Evolutionary conservation across 352 stramenopile species (phyloP), one percentile per base, ranked within the genome.

Genomic region (Globisporangium rhizosaccharum): DNA sequence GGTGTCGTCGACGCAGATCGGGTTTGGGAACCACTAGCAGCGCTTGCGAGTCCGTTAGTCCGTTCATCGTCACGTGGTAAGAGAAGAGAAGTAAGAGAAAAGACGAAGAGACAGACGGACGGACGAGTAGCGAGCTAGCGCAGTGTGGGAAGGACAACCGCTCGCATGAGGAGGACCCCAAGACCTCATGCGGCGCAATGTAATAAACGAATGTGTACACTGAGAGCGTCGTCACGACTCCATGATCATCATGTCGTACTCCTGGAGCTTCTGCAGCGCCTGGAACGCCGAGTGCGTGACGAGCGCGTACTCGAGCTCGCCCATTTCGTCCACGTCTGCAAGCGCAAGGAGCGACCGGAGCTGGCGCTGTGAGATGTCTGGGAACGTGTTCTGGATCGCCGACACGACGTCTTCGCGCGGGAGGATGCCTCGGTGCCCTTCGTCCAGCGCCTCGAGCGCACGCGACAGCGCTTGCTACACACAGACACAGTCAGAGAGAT

Each of bases 221-320:
- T 28, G n/a, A 46, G 12, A 36, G 23, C 59, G 15, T 20, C 15
- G 1, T 20, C 78, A 90, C 42, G 75, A 75, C 62, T 88, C 79
- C 48, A 76, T 67, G 54, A 89, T 79, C 76, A 89, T 92, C 69
- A 82, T 76, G 65, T 87, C 82, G 59, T 94, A 94, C 60, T 94
- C 82, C 54, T 94, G 76, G 18, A 94, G 70, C 59, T 87, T 88
- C 66, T 94, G 82, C 23, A 92, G 58, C 36, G 76, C 72, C 53
- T 87, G 80, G 62, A 92, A 94, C 8, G 71, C 80, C 23, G 78
- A 90, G 68, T 83, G 76, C 18, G 69, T 75, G 39, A 89, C 77
- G 45, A 87, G 65, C 23, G 68, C 72, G 66, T 89, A 92, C 61
- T 94, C 75, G 20, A 90, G 66, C 33, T 92, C 80, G 25, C 79